A percentile compares a stretch with the other conserved stretches of the same genome.
Conservation (phyloP, 139 green algal genomes). For the Chlorella sp. region DNA sequence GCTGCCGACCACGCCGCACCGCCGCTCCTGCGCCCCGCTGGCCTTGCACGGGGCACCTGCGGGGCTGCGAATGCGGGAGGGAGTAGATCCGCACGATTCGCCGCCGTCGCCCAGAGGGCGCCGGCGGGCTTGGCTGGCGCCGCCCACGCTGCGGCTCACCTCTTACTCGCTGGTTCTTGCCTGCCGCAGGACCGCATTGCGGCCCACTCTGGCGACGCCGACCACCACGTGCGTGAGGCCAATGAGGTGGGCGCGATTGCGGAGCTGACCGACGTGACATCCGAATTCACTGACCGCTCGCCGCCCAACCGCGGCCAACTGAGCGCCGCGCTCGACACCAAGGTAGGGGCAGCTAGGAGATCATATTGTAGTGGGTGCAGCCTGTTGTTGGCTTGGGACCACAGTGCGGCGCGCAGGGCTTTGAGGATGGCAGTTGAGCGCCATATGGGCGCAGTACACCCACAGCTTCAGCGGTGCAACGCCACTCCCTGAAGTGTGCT, state of each 20-base stretch:
- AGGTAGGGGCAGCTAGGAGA: not conserved
- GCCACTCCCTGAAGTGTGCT: no score
- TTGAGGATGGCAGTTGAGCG: not conserved
- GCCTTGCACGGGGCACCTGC: no score
- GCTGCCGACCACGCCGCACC: no score
- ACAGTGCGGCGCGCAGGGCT: not conserved
- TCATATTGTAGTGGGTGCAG: not conserved
- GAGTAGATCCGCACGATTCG: no score
- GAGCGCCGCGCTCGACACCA: conserved; percentile 16
- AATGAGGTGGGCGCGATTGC: not conserved
- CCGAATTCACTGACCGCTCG: not conserved
- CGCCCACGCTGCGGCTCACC: no score
- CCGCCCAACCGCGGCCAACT: conserved; percentile 11
- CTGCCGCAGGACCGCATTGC: conserved; percentile 1
- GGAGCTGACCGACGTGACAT: conserved; percentile 19
- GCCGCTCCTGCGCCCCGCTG: no score
- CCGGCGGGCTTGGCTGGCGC: no score
- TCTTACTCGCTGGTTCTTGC: not conserved
- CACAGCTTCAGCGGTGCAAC: no score
- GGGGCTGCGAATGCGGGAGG: no score
- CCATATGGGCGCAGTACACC: no score
- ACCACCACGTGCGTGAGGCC: conserved; percentile 14
- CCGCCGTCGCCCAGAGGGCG: no score
- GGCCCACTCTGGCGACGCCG: not conserved
- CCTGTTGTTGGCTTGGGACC: not conserved